These are phyloP conservation scores for Cyclanthera cordifolia DNA, from an alignment of 306 rosid species.

Conservation along the genomic window DNA sequence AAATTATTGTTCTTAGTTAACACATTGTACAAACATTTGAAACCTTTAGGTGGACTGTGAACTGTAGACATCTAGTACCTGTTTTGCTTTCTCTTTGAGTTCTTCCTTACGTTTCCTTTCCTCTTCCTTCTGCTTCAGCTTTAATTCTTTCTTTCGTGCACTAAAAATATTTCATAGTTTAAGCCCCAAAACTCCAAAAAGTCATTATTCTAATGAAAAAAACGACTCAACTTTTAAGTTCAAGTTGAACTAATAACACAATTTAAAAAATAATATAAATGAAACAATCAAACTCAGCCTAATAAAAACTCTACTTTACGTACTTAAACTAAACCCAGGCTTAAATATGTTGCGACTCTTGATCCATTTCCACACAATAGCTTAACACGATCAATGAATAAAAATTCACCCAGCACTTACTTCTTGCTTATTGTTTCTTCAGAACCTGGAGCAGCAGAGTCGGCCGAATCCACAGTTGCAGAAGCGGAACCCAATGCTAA, in stretches of 20 bases:
- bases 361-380: neutral
- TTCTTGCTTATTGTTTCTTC: conserved; percentile 35
- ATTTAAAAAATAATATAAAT: neutral
- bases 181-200: neutral
- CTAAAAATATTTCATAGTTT: conserved; percentile 23
- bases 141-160: conserved; percentile 61
- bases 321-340: neutral
- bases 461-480: neutral
- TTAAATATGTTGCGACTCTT: neutral
- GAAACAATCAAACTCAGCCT: neutral
- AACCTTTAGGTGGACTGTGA: neutral
- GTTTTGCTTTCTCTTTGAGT: conserved; percentile 63
- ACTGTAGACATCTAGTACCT: conserved; percentile 32
- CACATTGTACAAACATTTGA: neutral
- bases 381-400: neutral
- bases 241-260: neutral
- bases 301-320: neutral
- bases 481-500: conserved; percentile 16
- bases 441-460: neutral
- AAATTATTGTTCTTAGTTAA: neutral
- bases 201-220: neutral
- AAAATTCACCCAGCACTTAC: conserved; percentile 16
- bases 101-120: conserved; percentile 62
- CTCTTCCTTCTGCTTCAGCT: conserved; percentile 63
- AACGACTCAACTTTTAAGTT: no score